Evolutionary conservation across 805 yeast species (phyloP), one percentile per base, ranked within the genome.

Genomic region (Metschnikowia henanensis): DNA sequence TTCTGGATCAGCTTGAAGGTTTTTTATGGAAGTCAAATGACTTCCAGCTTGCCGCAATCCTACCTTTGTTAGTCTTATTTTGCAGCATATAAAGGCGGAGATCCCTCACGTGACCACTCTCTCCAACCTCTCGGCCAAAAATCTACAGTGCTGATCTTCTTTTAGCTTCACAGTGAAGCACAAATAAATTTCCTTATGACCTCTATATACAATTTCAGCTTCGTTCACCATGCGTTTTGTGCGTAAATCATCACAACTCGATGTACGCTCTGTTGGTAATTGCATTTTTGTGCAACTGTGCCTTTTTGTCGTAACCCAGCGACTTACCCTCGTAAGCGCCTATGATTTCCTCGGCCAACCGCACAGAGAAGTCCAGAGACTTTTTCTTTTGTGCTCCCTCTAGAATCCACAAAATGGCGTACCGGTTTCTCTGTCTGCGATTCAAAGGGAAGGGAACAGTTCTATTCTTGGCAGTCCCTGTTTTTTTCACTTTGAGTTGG

Each of bases 371-470:
- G 57, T 87, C 94, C 45, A 81, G 79, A 15, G 91, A 82, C 36
- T 81, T 83, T 63, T 95, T 83, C 58, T 85, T 83, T 47, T 81
- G 77, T 31, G 95, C 79, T 17, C 95, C 89, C 47, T 88, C 96
- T 42, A 90, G 65, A 38, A 94, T 84, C 98, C 98, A 94, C 52
- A 73, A 66, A 74, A 95, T 87, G 2, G 98, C 97, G 58, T 79
- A 80, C 65, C 97, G 80, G 55, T 80, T 73, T 64, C 98, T 79
- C 67, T 90, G 96, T 66, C 89, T 82, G 57, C 80, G 81, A 38
- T 79, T 81, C 57, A 92, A 72, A 8, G 97, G 96, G 29, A 79
- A 81, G 5, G 99, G 99, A 39, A 88, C 84, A 30, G 82, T 76
- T 47, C 78, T 77, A 47, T 83, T 82, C 62, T 91, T 88, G 34